Base-by-base conservation (phyloP, 345 rosid genomes). In the Arabidopsis arenosa region DNA sequence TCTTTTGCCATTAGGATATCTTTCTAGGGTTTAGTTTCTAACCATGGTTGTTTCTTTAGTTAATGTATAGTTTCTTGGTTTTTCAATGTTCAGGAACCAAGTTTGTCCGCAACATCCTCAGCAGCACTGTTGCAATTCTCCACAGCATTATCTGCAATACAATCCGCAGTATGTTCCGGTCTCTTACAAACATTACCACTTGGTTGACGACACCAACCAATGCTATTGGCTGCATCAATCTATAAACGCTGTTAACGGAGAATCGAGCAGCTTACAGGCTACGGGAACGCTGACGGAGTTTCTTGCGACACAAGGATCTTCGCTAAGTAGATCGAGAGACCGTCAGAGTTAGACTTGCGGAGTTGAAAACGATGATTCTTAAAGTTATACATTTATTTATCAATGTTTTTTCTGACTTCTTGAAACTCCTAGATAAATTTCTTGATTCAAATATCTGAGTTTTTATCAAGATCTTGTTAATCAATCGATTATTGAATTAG, bases 11-110 rank as follows among this genome's bases (percentile, higher is more conserved):
- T 62, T 23, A 21, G 6, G 41, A 18, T 17, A 5, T 3, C 2
- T 18, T 23, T 28, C n/a, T 6, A 59, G n/a, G 37, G 28, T 41
- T 23, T 14, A 47, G 32, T 57, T 47, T 48, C 21, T 33, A 43
- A 11, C 9, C 5, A 47, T 37, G 9, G 10, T 37, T 28, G 4
- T 18, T 62, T 53, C 32, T 36, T 15, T 43, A 12, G 9, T 12
- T 18, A 53, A 32, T 32, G 62, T 12, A 13, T 28, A 3, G 14
- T 2, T 73, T 63, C 3, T 18, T 61, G 44, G 7, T 26, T 72
- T 32, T 53, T 17, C 5, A 63, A 52, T 73, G 9, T 63, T 41
- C 13, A 73, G 70, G 56, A 18, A 73, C 43, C 63, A 72, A 13
- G 2, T 6, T 5, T 49, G 49, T 61, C 53, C 7, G 17, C 66